These are phyloP conservation scores for Penicillium digitatum DNA, from an alignment of 2,329 filamentous ascomycete species.

Conservation along the genomic window DNA sequence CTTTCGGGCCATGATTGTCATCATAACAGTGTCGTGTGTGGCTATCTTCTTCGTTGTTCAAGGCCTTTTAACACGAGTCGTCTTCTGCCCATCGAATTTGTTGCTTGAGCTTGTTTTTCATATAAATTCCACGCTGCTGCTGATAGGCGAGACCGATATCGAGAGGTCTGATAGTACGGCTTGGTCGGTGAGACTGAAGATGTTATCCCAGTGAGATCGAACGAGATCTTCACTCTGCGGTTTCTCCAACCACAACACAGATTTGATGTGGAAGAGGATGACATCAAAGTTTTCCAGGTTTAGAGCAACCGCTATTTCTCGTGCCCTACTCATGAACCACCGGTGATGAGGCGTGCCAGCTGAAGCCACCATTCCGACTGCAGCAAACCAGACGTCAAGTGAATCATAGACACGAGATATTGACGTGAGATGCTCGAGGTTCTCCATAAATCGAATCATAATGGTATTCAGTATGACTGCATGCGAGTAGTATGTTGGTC, in stretches of 20 bases:
- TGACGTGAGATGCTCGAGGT: conserved; percentile 27
- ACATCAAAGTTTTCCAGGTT: conserved; percentile 12
- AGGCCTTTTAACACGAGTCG: not conserved
- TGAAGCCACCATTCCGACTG: conserved; percentile 40
- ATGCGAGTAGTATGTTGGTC: conserved; percentile 56
- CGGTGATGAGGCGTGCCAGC: conserved; percentile 14
- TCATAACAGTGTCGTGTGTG: not conserved
- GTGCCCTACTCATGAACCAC: conserved; percentile 19
- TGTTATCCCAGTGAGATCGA: conserved; percentile 18
- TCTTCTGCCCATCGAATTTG: not conserved
- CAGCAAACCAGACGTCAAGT: conserved; percentile 44
- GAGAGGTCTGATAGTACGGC: not conserved
- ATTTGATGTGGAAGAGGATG: conserved; percentile 10
- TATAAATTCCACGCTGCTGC: not conserved
- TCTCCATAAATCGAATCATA: conserved; percentile 29
- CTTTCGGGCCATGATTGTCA: not conserved
- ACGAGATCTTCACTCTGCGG: conserved; percentile 15
- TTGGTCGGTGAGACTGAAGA: conserved; percentile 3
- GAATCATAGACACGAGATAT: conserved; percentile 14
- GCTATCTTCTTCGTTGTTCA: not conserved
- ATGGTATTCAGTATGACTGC: conserved; percentile 39
- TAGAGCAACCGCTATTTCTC: conserved; percentile 3
- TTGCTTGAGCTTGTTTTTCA: not conserved
- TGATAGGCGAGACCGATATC: not conserved
- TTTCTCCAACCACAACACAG: conserved; percentile 23